phyloP scores from a whole-genome alignment of 1,284 basidiomycete species.

The Fistulinella cinereoalba region DNA sequence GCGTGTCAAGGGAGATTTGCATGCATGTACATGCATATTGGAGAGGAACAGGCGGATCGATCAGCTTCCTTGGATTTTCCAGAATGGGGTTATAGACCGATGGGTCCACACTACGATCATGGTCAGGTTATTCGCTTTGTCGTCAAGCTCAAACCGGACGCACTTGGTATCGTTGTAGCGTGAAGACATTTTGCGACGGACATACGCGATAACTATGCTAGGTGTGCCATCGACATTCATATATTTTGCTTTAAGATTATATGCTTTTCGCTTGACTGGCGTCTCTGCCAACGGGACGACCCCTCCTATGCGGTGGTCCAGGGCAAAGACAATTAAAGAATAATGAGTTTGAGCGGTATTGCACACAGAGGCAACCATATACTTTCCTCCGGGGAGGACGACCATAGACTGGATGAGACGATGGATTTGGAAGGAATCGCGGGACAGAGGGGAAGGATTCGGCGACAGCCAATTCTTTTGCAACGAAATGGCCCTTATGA shows the following conservation, averaged over 20 bases:
- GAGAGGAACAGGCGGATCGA: slow-evolving; percentile 49
- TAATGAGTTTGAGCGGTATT: slow-evolving; percentile 44
- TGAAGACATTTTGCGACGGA: slow-evolving; percentile 36
- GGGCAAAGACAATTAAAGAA: slow-evolving; percentile 50
- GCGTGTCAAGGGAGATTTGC: slow-evolving; percentile 44
- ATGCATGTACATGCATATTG: slow-evolving; percentile 51
- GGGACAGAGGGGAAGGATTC: slow-evolving; percentile 37
- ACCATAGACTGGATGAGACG: slow-evolving; percentile 55
- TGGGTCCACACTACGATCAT: slow-evolving; percentile 40
- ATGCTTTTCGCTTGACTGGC: slow-evolving; percentile 52
- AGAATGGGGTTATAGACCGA: slow-evolving; percentile 39
- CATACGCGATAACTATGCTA: slow-evolving; percentile 60
- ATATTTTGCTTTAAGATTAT: slow-evolving; percentile 61
- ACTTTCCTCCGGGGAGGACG: slow-evolving; percentile 67
- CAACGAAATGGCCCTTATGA: slow-evolving; percentile 58
- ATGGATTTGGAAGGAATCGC: slow-evolving; percentile 39
- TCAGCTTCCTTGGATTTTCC: slow-evolving; percentile 40
- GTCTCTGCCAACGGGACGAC: slow-evolving; percentile 50
- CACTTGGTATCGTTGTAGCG: slow-evolving; percentile 32
- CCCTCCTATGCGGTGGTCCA: slow-evolving; percentile 53
- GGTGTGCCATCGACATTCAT: slow-evolving; percentile 44
- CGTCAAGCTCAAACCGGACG: slow-evolving; percentile 7
- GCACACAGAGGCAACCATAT: slow-evolving; percentile 58
- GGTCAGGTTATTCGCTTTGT: not conserved
- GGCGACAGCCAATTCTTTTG: slow-evolving; percentile 55